These are phyloP conservation scores for Pythium inflatum DNA, from an alignment of 352 stramenopile genomes.

Conservation along the genomic window DNA sequence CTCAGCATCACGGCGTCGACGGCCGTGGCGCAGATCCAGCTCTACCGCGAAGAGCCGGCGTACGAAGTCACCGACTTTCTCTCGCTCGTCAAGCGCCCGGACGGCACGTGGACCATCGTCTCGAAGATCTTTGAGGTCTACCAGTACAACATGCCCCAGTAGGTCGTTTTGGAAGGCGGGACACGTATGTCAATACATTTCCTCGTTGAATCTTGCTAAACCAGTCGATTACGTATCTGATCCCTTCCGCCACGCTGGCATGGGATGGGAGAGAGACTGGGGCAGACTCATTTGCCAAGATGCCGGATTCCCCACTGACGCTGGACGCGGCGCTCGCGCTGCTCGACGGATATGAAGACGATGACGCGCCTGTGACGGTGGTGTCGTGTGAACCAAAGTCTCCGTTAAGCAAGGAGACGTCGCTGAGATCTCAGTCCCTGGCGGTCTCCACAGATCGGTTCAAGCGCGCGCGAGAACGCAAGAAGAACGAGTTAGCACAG, in stretches of 20 bases:
- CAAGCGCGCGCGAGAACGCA: conserved; percentile 19
- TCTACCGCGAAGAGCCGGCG: conserved; percentile 19
- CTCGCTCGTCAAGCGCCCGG: conserved; percentile 18
- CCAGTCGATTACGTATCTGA: too few species aligned
- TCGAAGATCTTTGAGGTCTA: conserved; percentile 31
- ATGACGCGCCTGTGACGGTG: not conserved
- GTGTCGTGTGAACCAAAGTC: too few species aligned
- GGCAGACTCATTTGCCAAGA: not conserved
- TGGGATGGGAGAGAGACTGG: not conserved
- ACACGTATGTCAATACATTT: conserved; percentile 16
- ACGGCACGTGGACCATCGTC: conserved; percentile 23
- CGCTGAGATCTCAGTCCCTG: not conserved
- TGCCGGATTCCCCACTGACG: conserved; percentile 1
- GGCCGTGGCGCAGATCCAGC: conserved; percentile 18
- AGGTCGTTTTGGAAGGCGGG: too few species aligned
- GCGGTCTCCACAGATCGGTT: conserved; percentile 5
- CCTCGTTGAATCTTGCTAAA: too few species aligned
- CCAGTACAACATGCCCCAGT: conserved; percentile 3
- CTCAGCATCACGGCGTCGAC: conserved; percentile 16
- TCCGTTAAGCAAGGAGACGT: not conserved
- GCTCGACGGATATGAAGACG: conserved; percentile 17
- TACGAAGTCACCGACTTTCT: conserved; percentile 29
- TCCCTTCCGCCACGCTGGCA: conserved; percentile 8
- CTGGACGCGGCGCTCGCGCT: conserved; percentile 12
- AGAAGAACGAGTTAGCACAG: conserved; percentile 16